Conservation (phyloP, 306 rosid species). For the Vachellia collinsii region DNA sequence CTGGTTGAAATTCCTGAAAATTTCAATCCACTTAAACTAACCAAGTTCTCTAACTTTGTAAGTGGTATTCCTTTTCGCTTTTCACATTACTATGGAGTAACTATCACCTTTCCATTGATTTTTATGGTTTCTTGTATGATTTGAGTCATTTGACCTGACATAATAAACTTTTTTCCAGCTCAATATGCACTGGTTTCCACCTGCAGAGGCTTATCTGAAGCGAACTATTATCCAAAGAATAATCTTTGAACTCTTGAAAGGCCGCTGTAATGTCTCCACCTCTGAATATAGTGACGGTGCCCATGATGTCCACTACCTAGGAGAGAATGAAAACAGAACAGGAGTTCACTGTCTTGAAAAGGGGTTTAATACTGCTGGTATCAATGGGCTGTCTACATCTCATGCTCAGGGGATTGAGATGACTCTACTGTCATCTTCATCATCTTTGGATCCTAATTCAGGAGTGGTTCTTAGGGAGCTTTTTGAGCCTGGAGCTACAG, state of each 20-base stretch:
- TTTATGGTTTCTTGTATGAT: constrained; percentile 9
- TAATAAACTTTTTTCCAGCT: constrained; percentile 54
- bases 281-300: constrained; percentile 48
- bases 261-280: constrained; percentile 42
- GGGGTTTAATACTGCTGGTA: constrained; percentile 47
- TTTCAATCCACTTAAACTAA: constrained; percentile 66
- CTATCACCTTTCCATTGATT: constrained; percentile 20
- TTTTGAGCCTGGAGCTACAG: constrained; percentile 56
- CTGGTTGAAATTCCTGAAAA: constrained; percentile 63
- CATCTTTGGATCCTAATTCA: constrained; percentile 54
- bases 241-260: constrained; percentile 59
- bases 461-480: constrained; percentile 64
- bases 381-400: constrained; percentile 44
- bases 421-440: constrained; percentile 56
- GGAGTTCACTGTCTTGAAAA: constrained; percentile 44
- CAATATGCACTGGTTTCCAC: constrained; percentile 71
- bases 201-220: constrained; percentile 76
- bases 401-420: constrained; percentile 60
- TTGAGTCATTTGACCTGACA: constrained; percentile 17
- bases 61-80: constrained; percentile 41
- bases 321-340: constrained; percentile 41
- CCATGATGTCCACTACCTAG: constrained; percentile 37
- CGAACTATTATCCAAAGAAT: constrained; percentile 68
- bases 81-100: neutral
- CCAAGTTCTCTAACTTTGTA: constrained; percentile 68